These are phyloP conservation scores for Mycena galopus DNA, from an alignment of 768 basidiomycete genomes.

Conservation along the genomic window DNA sequence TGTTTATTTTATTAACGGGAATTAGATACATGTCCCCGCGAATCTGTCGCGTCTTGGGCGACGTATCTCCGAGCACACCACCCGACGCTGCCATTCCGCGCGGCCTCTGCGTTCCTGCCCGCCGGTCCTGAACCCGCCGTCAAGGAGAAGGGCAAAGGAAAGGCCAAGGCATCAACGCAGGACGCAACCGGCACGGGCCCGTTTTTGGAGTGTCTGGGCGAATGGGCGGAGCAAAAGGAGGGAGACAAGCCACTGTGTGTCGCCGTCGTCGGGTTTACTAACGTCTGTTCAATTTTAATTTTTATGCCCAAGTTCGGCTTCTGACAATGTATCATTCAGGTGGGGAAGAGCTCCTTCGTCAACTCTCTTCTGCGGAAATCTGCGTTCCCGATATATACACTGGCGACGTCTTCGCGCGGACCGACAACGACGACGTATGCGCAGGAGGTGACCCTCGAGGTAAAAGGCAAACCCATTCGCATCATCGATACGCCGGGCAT, in stretches of 20 bases:
- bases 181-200: conserved; percentile 76
- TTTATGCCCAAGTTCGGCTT: conserved; percentile 5
- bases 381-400: conserved; percentile 71
- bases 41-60: conserved; percentile 80
- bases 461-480: conserved; percentile 64
- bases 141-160: conserved; percentile 60
- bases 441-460: conserved; percentile 69
- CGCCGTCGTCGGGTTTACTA: conserved; percentile 87
- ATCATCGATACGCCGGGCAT: conserved; percentile 94
- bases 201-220: conserved; percentile 61
- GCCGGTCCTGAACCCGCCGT: conserved; percentile 38
- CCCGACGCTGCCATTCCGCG: conserved; percentile 80
- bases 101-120: conserved; percentile 77
- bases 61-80: conserved; percentile 68
- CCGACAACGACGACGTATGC: conserved; percentile 82
- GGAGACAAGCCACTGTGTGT: conserved; percentile 69
- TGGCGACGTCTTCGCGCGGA: conserved; percentile 62
- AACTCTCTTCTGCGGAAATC: conserved; percentile 77
- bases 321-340: conserved; percentile 53
- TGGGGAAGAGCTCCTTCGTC: conserved; percentile 88
- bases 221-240: conserved; percentile 61
- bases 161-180: conserved; percentile 54
- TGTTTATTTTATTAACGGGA: not conserved
- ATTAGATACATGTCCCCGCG: conserved; percentile 84
- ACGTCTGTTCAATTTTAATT: conserved; percentile 62